Base-by-base conservation (phyloP, 345 rosid genomes). In the Cardamine occulta region DNA sequence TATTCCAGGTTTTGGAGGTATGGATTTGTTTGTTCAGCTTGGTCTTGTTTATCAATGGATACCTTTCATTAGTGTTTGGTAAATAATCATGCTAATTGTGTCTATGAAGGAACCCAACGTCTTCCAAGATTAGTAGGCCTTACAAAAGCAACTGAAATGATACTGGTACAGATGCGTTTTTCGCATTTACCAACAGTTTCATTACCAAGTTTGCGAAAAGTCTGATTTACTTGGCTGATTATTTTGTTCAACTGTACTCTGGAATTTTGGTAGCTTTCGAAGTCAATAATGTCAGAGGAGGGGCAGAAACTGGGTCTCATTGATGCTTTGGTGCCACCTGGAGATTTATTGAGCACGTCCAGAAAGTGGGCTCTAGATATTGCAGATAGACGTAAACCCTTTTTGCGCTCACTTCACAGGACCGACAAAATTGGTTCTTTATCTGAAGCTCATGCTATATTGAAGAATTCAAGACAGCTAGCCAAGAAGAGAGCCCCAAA, bases 1-100 rank as follows among this genome's bases (percentile, higher is more conserved):
- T 51, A 90, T 94, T 72, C 98, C 98, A 21, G 98, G 98, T 21
- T 88, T 86, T 54, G 98, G 98, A 84, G 98, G 98, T 91, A 85
- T 5, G 15, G n/a, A 40, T 58, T 19, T 49, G 34, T 57, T 63
- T 45, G 24, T 79, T 72, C 63, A 67, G 42, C 23, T 70, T 56
- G 4, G 6, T 61, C 32, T 73, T 28, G 31, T 28, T 28, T 28
- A 28, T 28, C 31, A 28, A 28, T 28, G 31, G 31, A 4, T 28
- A 28, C 3, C 6, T 28, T 28, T 28, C 31, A 28, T 28, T 28
- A 52, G 32, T 76, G 8, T 7, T 19, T 68, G 26, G 70, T 61
- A 44, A 21, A 10, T 63, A 57, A 37, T 21, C 6, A 45, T 34
- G 59, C 65, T 26, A 51, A 19, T 57, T 53, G 23, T 73, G 40